phyloP scores from a whole-genome alignment of 2,329 filamentous ascomycete genomes.

The Periconia digitata region DNA sequence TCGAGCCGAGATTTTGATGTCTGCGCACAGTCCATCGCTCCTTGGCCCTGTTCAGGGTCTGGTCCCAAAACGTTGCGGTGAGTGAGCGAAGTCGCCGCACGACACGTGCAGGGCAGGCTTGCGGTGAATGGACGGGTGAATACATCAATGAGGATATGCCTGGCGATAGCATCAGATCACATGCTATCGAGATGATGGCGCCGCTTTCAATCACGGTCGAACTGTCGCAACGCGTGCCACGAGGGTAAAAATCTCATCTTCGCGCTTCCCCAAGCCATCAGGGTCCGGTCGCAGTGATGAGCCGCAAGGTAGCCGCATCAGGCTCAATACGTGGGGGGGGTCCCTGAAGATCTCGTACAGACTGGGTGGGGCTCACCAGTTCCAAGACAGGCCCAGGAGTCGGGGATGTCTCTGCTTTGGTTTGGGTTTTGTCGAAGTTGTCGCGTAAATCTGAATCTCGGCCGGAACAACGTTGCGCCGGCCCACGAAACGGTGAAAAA shows the following conservation, averaged over 20 bases:
- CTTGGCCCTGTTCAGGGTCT: slow-evolving; percentile 13
- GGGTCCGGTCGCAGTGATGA: slow-evolving; percentile 16
- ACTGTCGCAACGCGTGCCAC: too few relatives aligned
- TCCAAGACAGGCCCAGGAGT: too few relatives aligned
- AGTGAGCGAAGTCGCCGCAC: neutral
- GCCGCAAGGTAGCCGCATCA: slow-evolving; percentile 21
- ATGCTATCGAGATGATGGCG: too few relatives aligned
- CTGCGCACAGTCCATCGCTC: slow-evolving; percentile 22
- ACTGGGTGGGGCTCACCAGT: too few relatives aligned
- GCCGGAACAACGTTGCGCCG: too few relatives aligned
- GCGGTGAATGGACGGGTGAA: neutral
- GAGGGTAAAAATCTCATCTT: neutral
- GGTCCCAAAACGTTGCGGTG: neutral
- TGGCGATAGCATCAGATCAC: too few relatives aligned
- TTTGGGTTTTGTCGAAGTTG: too few relatives aligned
- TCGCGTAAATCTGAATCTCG: too few relatives aligned
- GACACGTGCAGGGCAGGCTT: slow-evolving; percentile 5
- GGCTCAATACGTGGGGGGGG: slow-evolving; percentile 1
- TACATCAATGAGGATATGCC: neutral
- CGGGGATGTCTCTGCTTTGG: too few relatives aligned
- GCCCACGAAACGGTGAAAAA: too few relatives aligned
- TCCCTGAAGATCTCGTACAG: neutral
- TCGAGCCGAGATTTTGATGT: slow-evolving; percentile 23
- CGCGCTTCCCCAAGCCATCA: neutral
- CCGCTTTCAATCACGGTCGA: too few relatives aligned